Percentiles rank a stretch among this genome's conserved stretches.
phyloP scores from a whole-genome alignment of 305 asterid species.

The Solanum aculeatissimum region DNA sequence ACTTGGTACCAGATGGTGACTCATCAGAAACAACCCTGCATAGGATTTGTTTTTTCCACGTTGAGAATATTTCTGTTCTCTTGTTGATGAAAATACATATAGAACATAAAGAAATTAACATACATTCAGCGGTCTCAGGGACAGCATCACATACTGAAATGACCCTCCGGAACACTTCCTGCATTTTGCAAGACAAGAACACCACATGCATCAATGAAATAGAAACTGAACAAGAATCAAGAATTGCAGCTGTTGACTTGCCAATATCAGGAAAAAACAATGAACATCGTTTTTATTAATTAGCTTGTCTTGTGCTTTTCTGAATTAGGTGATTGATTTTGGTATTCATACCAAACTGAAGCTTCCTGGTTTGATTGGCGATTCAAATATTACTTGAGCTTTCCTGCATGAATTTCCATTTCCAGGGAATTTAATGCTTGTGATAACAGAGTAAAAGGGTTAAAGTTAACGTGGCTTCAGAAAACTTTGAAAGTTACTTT shows the following conservation, averaged over 20 bases:
- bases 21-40: conserved; percentile 50
- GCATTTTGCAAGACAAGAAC: neutral
- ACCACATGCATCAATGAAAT: neutral
- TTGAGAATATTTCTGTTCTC: neutral
- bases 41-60: neutral
- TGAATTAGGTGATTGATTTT: neutral
- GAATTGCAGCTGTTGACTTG: neutral
- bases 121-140: conserved; percentile 57
- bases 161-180: conserved; percentile 43
- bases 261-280: neutral
- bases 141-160: conserved; percentile 49
- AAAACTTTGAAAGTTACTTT: conserved; percentile 21
- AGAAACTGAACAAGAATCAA: neutral
- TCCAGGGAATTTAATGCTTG: neutral
- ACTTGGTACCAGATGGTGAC: conserved; percentile 28
- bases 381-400: conserved; percentile 48
- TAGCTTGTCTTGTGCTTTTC: neutral
- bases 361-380: conserved; percentile 66
- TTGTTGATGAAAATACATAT: neutral
- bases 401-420: conserved; percentile 29
- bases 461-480: neutral
- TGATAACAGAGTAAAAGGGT: neutral
- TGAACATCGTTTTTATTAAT: neutral
- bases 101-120: conserved; percentile 1
- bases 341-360: conserved; percentile 31